Evolutionary conservation across 805 yeast species (phyloP), one percentile per base, ranked within the genome.

Genomic region (Kodamaea kaohsiungensis): DNA sequence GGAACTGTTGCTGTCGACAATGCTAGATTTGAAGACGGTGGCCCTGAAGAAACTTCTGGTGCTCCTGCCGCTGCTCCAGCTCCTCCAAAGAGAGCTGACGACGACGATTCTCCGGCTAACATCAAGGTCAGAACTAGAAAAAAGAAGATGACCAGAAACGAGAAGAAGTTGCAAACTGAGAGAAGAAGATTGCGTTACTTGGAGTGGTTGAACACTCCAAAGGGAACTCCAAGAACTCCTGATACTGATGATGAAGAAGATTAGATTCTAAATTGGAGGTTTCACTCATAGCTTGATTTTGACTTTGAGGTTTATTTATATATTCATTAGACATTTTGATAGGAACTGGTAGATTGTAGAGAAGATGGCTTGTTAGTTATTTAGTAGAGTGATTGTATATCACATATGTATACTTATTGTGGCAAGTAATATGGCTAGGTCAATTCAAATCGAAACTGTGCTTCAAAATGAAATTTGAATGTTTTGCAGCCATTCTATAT

Each of bases 71-170:
- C 82, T 7, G 70, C 80, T 2, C 73, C 82, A 15, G 66, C 72
- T n/a, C 63, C 65, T 2, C 66, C 70, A 7, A 72, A 67, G 78
- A 76, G 75, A 76, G 80, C 80, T 22, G 80, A 79, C 60, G 89
- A 89, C 60, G 91, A 89, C 66, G 96, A 89, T 64, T 91, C 97
- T 40, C 98, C 98, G 10, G 96, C 97, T 48, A 89, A 95, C 73
- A 92, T 93, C 75, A 93, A 93, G 82, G 91, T 95, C 54, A 89
- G 89, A 73, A 80, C 80, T 67, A 87, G 90, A 82, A 92, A 91
- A 89, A 95, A 89, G 93, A 92, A 91, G 85, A 77, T 95, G 85
- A 95, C 98, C 27, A 87, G 99, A 83, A 93, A 93, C 69, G 98
- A 93, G 66, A 86, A 90, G 86, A 93, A 93, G 77, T 76, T 79